A percentile compares a stretch with the other conserved stretches of the same genome.
These are phyloP conservation scores for Acacia concinna DNA, from an alignment of 331 rosid species.

Conservation along the genomic window DNA sequence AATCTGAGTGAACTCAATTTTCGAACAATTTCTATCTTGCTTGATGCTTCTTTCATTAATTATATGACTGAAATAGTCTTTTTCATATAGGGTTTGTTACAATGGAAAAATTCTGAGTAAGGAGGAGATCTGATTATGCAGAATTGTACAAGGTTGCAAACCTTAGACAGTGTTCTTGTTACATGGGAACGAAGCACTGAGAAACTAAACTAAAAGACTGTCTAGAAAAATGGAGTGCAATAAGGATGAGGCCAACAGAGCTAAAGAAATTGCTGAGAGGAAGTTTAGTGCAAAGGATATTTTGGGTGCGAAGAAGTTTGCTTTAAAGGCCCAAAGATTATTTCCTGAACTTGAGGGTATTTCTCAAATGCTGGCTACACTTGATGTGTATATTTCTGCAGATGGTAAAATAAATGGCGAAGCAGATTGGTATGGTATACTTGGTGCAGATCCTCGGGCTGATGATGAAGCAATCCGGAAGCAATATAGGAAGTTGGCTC, in stretches of 20 bases:
- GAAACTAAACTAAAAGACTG: conserved; percentile 24
- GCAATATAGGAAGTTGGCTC: conserved; percentile 56
- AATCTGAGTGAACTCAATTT: conserved; percentile 24
- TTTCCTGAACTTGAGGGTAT: conserved; percentile 56
- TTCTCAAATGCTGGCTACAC: conserved; percentile 49
- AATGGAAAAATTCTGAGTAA: background rate
- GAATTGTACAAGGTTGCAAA: conserved; percentile 3
- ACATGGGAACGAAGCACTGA: conserved; percentile 19
- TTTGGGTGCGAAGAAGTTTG: conserved; percentile 56
- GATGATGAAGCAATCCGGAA: conserved; percentile 51
- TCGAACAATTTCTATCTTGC: background rate
- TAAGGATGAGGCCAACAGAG: conserved; percentile 55
- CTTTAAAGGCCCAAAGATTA: conserved; percentile 49
- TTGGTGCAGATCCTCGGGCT: conserved; percentile 35
- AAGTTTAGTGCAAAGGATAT: conserved; percentile 47
- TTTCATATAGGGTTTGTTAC: conserved; percentile 29
- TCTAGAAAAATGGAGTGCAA: conserved; percentile 51
- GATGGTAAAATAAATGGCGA: conserved; percentile 45
- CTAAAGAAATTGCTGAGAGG: conserved; percentile 50
- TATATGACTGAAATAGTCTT: conserved; percentile 1
- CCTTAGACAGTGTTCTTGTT: conserved; percentile 21
- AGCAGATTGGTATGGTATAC: conserved; percentile 56
- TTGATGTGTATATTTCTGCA: conserved; percentile 43
- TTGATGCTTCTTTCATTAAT: background rate
- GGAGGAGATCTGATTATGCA: conserved; percentile 25